Evolutionary conservation across 208 protist genomes (phyloP), one percentile per base, ranked within the genome.

Genomic region (Leishmania aethiopica): DNA sequence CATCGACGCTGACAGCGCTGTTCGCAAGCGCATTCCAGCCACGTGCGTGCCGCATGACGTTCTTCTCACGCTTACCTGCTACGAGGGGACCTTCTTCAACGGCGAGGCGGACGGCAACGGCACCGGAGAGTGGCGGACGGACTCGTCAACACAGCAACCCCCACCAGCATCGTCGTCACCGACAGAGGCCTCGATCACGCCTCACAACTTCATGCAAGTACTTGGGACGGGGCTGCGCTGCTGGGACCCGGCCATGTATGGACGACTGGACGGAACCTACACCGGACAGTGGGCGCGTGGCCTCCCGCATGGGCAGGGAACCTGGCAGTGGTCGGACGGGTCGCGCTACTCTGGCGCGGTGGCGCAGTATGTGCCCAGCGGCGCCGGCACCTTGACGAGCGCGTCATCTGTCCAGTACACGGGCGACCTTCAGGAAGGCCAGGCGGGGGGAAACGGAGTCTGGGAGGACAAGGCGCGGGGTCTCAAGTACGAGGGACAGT

Each of bases 61-160:
- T 17, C 49, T 67, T 15, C 82, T 91, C 47, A 70, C 88, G 7
- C 84, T 96, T 42, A 83, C 86, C 57, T 78, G 80, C 22, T 98
- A 98, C 83, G 86, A 94, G 6, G 96, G 96, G 22, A 83, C 88
- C 10, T 97, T 97, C 75, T 78, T 81, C n/a, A 81, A 80, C 51
- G 94, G 93, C 35, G 87, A 90, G 69, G 84, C 91, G 4, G 91
- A 97, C 37, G 95, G 94, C 32, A 67, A 60, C 11, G 95, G 94
- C 51, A 86, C 71, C 1, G 95, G 88, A 8, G 89, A 81, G 45
- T 85, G 95, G 78, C 92, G 84, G 51, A 42, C 85, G 53, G 15
- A 77, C 37, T 40, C 42, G 53, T 66, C 79, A 22, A n/a, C 51
- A n/a, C 59, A n/a, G 17, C 19, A 28, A 1, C 17, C 66, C 25